Base-by-base conservation (phyloP, 2,329 filamentous ascomycete species). In the Colletotrichum noveboracense region DNA sequence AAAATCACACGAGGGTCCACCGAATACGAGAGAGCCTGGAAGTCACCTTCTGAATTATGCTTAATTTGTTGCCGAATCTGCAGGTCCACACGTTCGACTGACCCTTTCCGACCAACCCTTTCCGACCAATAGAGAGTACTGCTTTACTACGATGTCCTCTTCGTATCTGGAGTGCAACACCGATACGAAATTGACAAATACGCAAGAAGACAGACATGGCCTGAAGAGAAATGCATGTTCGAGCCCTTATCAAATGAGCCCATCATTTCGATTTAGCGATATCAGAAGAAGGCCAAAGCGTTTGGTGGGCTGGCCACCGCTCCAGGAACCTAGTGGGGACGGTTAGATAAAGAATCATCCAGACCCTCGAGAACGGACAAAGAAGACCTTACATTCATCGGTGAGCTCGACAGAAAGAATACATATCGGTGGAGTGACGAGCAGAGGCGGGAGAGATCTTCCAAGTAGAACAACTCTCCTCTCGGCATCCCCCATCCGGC, bases 401-500 rank as follows among this genome's bases (percentile, higher is more conserved):
- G 75, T 21, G 72, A 71, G 28, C 73, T 78, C 10, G 74, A 67
- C n/a, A 78, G 21, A 38, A 79, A 79, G 30, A 79, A 78, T 5
- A 55, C 66, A 18, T 68, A 79, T 38, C 74, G 52, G 26, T 58
- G 26, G 16, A 64, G 34, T 28, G n/a, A 30, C 8, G 36, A 52
- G 66, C 76, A 78, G 13, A 58, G 26, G 30, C 52, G 56, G 21
- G 69, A 30, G 16, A 79, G 58, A 36, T 73, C 64, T 64, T 79
- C 77, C 13, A 79, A 60, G 26, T 79, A 74, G 61, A 76, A 79
- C 9, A 79, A 70, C 66, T 79, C 78, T 18, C 78, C 78, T 28
- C 79, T 79, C 10, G 78, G 78, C 74, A 77, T 77, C 8, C 78
- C 78, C 77, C 78, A 79, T 9, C 77, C 76, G 7, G 76, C 75